phyloP scores from a whole-genome alignment of 371 early-diverging fungal species.

The Rhizopus arrhizus region DNA sequence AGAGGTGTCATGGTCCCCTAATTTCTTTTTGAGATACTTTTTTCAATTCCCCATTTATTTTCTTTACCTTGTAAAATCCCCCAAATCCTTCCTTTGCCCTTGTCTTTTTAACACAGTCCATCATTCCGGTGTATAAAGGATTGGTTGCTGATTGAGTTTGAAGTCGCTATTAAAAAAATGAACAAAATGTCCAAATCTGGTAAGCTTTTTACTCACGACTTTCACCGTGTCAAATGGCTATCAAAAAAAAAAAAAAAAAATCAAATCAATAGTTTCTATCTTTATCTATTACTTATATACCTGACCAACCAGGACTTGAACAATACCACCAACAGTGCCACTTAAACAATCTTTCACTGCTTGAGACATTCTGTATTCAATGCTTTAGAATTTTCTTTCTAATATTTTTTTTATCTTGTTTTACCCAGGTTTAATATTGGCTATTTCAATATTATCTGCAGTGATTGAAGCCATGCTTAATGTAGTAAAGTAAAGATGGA shows the following conservation, averaged over 20 bases:
- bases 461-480: conserved; percentile 17
- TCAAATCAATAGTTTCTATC: neutral
- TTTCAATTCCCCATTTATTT: neutral
- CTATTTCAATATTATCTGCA: conserved; percentile 22
- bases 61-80: conserved; percentile 72
- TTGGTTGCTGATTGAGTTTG: conserved; percentile 80
- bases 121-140: conserved; percentile 67
- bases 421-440: conserved; percentile 31
- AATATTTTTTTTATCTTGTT: neutral
- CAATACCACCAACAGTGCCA: conserved; percentile 78
- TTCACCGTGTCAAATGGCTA: conserved; percentile 86
- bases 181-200: neutral
- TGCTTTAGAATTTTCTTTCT: conserved; percentile 2
- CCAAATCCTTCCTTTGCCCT: conserved; percentile 69
- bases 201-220: conserved; percentile 59
- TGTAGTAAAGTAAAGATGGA: neutral
- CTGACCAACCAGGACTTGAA: conserved; percentile 81
- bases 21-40: neutral
- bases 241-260: conserved; percentile 20
- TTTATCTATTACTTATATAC: conserved; percentile 32
- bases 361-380: conserved; percentile 37
- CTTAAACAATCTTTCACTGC: conserved; percentile 77
- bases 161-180: conserved; percentile 59
- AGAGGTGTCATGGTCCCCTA: conserved; percentile 77
- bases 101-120: conserved; percentile 79